These are phyloP conservation scores for Citrus medica DNA, from an alignment of 345 rosid genomes.

Conservation along the genomic window DNA sequence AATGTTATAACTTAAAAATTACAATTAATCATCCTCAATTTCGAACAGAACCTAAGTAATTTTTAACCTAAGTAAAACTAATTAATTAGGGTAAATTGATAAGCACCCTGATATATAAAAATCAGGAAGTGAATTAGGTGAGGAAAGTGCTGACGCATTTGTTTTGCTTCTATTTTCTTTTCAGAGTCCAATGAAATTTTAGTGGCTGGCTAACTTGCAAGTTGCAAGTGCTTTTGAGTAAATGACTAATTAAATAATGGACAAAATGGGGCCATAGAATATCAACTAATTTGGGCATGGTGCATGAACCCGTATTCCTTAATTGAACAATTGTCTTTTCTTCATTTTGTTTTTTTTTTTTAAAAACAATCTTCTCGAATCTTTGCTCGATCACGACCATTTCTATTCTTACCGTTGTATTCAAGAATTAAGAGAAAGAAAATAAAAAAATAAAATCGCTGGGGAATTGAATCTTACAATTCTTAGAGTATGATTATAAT, in stretches of 20 bases:
- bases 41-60: no score
- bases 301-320: slow-evolving; percentile 26
- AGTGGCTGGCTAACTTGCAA: slow-evolving; percentile 1
- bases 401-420: neutral
- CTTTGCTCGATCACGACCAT: neutral
- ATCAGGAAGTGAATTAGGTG: no score
- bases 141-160: no score
- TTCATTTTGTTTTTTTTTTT: no score
- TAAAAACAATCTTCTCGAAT: neutral
- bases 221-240: neutral
- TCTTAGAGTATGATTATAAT: no score
- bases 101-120: no score
- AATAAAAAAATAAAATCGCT: no score
- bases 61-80: no score
- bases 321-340: neutral
- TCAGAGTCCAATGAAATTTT: neutral
- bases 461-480: no score
- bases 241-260: neutral
- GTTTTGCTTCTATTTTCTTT: neutral
- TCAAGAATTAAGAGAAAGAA: no score
- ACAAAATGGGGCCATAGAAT: slow-evolving; percentile 14
- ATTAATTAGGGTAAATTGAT: no score
- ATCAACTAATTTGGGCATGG: neutral
- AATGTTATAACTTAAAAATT: no score
- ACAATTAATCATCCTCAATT: fast-evolving